phyloP scores from a whole-genome alignment of 495 filamentous ascomycete species.

The Aspergillus campestris region DNA sequence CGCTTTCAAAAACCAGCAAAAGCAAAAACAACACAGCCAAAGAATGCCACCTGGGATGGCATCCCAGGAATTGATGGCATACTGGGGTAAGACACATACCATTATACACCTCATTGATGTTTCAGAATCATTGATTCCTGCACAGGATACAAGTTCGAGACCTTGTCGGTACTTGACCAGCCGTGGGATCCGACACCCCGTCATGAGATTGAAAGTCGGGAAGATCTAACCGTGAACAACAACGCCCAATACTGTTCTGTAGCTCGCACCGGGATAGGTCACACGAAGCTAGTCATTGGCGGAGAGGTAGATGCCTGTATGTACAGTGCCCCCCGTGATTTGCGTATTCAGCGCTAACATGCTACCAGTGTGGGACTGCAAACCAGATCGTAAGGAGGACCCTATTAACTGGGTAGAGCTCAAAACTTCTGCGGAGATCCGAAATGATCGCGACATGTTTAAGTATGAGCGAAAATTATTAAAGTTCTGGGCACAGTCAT shows the following conservation, averaged over 20 bases:
- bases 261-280: conserved; percentile 76
- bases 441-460: conserved; percentile 51
- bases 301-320: conserved; percentile 89
- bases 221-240: conserved; percentile 67
- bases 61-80: conserved; percentile 59
- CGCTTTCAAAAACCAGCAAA: conserved; percentile 50
- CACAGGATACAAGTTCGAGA: conserved; percentile 96
- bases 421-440: conserved; percentile 74
- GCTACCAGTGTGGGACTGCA: conserved; percentile 67
- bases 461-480: conserved; percentile 84
- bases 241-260: conserved; percentile 91
- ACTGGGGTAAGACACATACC: conserved; percentile 40
- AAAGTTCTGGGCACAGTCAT: conserved; percentile 95
- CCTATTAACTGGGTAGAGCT: conserved; percentile 90
- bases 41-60: conserved; percentile 44
- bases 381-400: conserved; percentile 52
- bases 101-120: not conserved
- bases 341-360: not conserved
- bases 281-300: conserved; percentile 63
- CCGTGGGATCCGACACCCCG: conserved; percentile 64
- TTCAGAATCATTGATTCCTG: conserved; percentile 8
- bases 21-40: conserved; percentile 43
- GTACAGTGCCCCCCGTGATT: conserved; percentile 13
- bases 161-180: conserved; percentile 61
- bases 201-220: conserved; percentile 68